Evolutionary conservation across 192 early-diverging fungal genomes (phyloP).

Genomic region (Pecoramyces ruminantium): DNA sequence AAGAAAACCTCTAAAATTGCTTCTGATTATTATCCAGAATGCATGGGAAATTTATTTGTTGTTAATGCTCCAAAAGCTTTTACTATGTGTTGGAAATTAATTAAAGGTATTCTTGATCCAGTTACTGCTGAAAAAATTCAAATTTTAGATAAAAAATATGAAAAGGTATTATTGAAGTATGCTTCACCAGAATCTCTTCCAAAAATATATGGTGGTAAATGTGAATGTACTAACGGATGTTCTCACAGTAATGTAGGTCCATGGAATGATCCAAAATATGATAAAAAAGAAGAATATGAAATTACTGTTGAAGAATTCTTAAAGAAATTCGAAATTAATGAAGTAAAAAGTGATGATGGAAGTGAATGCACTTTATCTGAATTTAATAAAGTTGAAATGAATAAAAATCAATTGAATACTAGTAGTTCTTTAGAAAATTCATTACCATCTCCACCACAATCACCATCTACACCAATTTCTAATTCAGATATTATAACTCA

Average conservation of each 20-base stretch:
- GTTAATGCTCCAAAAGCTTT: conserved; percentile 88
- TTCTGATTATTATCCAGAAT: conserved; percentile 89
- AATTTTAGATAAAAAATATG: conserved; percentile 41
- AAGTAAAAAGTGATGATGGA: neutral
- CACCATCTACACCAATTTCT: neutral
- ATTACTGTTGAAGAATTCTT: neutral
- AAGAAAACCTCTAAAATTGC: conserved; percentile 64
- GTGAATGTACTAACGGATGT: conserved; percentile 52
- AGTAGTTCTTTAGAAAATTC: neutral
- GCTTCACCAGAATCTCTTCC: conserved; percentile 50
- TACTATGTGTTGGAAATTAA: conserved; percentile 55
- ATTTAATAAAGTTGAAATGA: neutral
- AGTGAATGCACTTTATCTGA: neutral
- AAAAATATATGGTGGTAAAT: conserved; percentile 47
- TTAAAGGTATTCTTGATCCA: conserved; percentile 58
- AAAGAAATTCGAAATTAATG: neutral
- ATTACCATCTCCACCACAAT: neutral
- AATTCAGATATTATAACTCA: too few species aligned
- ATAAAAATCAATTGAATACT: neutral
- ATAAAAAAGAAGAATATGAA: neutral
- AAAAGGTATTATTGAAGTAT: conserved; percentile 34
- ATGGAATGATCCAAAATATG: conserved; percentile 16
- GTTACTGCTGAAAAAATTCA: conserved; percentile 40
- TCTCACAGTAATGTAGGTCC: conserved; percentile 22
- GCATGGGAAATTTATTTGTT: conserved; percentile 74